Base-by-base conservation (phyloP, 768 basidiomycete genomes). In the Kondoa malvinella region DNA sequence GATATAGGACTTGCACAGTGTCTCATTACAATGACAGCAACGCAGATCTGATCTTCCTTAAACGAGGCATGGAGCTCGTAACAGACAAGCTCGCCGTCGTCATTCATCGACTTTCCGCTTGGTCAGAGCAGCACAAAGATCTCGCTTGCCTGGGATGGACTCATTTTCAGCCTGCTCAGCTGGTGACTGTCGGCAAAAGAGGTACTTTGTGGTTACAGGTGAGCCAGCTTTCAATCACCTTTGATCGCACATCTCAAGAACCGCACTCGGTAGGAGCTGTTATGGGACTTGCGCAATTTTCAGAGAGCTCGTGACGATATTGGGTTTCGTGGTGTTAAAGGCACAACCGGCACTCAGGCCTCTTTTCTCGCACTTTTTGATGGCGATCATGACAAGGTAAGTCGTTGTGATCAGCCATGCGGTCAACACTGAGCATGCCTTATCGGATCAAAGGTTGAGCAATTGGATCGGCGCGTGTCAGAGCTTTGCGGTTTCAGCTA, bases 301-400 rank as follows among this genome's bases (percentile, higher is more conserved):
- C 85, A 86, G 76, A 84, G 94, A 32, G 91, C 88, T 0, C 81
- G 89, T 27, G 86, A 89, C 70, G 94, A 97, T 76, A 78, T 99
- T 63, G 94, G 95, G 2, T 97, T 99, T 81, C 84, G 95, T 66
- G 95, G 95, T 59, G 95, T 94, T 64, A 99, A 99, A 78, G 95
- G 95, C n/a, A 97, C 95, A 0, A 99, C 95, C 0, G 95, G 95
- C 8, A 97, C 95, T 0, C 95, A 97, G 77, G 95, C 89, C 2
- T 91, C 88, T 72, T 99, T 97, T 81, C 80, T 97, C 66, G 81
- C 91, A 0, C 80, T 99, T 33, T 97, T 99, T 74, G 88, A 96
- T 69, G 92, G 92, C 0, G 86, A 96, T 76, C 92, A 99, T 76
- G 84, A 84, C 70, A 97, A 97, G 81, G 88, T 86, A 57, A 16